phyloP scores from a whole-genome alignment of 495 filamentous ascomycete species.

The Lasiosphaeriaceae sp. region DNA sequence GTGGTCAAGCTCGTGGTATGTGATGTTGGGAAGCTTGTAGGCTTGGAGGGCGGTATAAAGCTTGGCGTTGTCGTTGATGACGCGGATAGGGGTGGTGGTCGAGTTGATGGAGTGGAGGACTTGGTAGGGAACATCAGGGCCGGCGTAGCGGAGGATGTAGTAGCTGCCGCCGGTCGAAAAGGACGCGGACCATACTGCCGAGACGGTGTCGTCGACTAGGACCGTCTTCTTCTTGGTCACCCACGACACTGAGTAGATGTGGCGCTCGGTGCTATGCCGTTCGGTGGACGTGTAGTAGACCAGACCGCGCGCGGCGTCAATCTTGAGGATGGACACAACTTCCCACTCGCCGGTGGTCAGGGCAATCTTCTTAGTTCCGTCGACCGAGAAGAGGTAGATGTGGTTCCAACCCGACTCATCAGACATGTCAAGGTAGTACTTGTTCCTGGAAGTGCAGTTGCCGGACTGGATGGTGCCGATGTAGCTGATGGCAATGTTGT shows the following conservation, averaged over 20 bases:
- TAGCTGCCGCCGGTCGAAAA: slow-evolving; percentile 50
- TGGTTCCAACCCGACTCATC: slow-evolving; percentile 54
- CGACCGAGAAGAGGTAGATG: slow-evolving; percentile 51
- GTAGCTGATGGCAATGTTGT: slow-evolving; percentile 46
- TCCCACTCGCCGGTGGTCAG: slow-evolving; percentile 56
- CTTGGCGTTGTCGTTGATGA: slow-evolving; percentile 46
- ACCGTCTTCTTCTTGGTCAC: slow-evolving; percentile 41
- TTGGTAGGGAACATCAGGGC: slow-evolving; percentile 55
- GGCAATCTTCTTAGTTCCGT: slow-evolving; percentile 38
- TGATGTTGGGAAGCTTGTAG: slow-evolving; percentile 49
- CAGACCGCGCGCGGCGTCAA: slow-evolving; percentile 45
- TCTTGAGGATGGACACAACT: slow-evolving; percentile 44
- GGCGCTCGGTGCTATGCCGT: slow-evolving; percentile 50
- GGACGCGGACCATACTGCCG: slow-evolving; percentile 50
- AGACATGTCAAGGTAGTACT: slow-evolving; percentile 53
- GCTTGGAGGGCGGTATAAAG: slow-evolving; percentile 41
- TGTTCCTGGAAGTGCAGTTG: slow-evolving; percentile 19
- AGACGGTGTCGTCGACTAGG: slow-evolving; percentile 46
- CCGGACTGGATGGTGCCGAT: slow-evolving; percentile 27
- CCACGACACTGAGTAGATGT: slow-evolving; percentile 51
- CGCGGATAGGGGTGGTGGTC: slow-evolving; percentile 39
- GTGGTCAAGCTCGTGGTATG: slow-evolving; percentile 44
- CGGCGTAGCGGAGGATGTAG: slow-evolving; percentile 54
- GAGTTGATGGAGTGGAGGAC: slow-evolving; percentile 47
- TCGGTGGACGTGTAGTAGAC: slow-evolving; percentile 55